Conservation (phyloP, 306 rosid species). For the Comarum palustre region DNA sequence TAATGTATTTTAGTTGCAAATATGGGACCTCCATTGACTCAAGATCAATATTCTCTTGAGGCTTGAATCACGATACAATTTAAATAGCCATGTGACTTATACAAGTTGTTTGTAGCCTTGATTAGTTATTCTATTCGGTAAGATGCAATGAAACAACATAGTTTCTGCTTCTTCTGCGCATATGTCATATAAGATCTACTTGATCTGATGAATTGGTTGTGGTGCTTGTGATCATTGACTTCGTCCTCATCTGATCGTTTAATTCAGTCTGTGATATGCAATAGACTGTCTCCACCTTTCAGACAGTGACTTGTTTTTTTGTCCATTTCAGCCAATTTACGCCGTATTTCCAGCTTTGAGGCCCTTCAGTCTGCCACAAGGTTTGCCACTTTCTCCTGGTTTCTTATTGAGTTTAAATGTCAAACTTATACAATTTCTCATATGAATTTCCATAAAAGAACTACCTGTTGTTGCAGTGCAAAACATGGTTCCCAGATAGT, state of each 20-base stretch:
- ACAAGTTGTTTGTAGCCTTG: background rate
- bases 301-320: conserved; percentile 9
- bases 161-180: background rate
- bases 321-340: conserved; percentile 67
- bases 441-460: background rate
- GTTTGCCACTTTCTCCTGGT: conserved; percentile 35
- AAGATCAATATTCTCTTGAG: background rate
- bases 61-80: background rate
- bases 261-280: conserved; percentile 6
- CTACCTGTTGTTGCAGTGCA: background rate
- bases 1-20: background rate
- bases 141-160: background rate
- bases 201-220: background rate
- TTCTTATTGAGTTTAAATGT: background rate
- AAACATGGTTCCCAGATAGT: background rate
- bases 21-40: background rate
- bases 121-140: background rate
- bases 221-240: background rate
- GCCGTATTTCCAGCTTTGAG: conserved; percentile 77
- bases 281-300: background rate
- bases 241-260: background rate
- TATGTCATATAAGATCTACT: background rate
- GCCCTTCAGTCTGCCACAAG: conserved; percentile 78
- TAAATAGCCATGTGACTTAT: background rate
- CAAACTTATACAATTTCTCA: background rate